Base-by-base conservation (phyloP, 495 filamentous ascomycete species). In the Neurospora intermedia region DNA sequence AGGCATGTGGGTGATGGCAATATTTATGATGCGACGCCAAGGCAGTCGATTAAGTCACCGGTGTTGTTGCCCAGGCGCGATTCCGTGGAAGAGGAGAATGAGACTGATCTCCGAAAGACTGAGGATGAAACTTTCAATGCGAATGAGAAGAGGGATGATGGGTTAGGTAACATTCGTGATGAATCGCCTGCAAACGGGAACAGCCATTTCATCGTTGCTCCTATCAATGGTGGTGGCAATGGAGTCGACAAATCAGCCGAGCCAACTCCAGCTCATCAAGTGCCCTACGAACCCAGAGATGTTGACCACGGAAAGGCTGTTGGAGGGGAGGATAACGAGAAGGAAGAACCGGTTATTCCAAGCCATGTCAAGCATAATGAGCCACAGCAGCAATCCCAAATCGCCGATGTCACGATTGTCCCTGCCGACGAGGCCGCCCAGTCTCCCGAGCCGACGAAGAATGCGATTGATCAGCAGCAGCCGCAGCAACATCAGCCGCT, bases 11-110 rank as follows among this genome's bases (percentile, higher is more conserved):
- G 70, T 1, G 81, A 82, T 15, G 80, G 83, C 2, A 83, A 85
- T 59, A 80, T 86, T 9, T 85, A 85, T 70, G 81, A 84, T 43
- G 84, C 84, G 0, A 85, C 84, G 23, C 84, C 84, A 11, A 74
- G 82, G 8, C 73, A 74, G 38, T 80, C 78, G 38, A 62, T 76
- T 16, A 70, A 23, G 4, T 69, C 73, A 2, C 70, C 69, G 41
- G 27, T 72, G 45, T 66, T 59, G 6, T 3, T 27, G 31, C 40
- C 48, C 9, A 71, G 40, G 41, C 9, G 69, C 5, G 39, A 45
- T n/a, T 45, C 11, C 3, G 13, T 41, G 13, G 15, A n/a, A 4
- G 27, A 31, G 10, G 54, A 66, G 6, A 3, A 66, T 18, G 54
- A 15, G 3, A 1, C 20, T 31, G 23, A 13, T 13, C 11, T 59